Evolutionary conservation across 179 eudicot species (phyloP).

Genomic region (Silene noctiflora): DNA sequence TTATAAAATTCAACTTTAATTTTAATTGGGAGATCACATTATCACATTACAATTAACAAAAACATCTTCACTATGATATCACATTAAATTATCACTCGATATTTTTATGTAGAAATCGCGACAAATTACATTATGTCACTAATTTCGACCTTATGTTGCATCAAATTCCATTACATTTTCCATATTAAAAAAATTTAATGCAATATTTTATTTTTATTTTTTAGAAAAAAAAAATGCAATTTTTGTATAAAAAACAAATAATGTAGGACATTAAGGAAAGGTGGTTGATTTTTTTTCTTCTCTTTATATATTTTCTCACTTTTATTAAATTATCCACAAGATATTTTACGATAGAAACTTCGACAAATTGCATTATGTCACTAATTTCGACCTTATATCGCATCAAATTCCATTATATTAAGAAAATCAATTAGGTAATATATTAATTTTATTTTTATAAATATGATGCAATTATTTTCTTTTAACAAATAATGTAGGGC

Average conservation of each 20-base stretch:
- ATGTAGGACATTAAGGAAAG: too few relatives aligned
- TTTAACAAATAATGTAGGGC: not conserved
- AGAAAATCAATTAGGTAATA: too few relatives aligned
- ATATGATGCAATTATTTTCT: slow-evolving; percentile 17
- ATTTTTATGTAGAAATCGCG: not conserved
- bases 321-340: not conserved
- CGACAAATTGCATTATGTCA: slow-evolving; percentile 18
- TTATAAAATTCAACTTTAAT: not conserved
- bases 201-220: too few relatives aligned
- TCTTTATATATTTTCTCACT: too few relatives aligned
- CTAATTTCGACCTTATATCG: not conserved
- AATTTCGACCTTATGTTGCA: not conserved
- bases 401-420: not conserved
- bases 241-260: too few relatives aligned
- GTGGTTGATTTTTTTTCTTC: too few relatives aligned
- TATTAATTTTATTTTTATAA: not conserved
- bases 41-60: not conserved
- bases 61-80: not conserved
- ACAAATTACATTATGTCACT: slow-evolving; percentile 17
- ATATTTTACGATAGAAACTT: not conserved
- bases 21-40: not conserved
- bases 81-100: not conserved
- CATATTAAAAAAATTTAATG: too few relatives aligned
- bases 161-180: not conserved
- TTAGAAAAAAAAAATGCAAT: too few relatives aligned